Base-by-base conservation (phyloP, 1,284 basidiomycete species). In the Cutaneotrichosporon spelunceum region DNA sequence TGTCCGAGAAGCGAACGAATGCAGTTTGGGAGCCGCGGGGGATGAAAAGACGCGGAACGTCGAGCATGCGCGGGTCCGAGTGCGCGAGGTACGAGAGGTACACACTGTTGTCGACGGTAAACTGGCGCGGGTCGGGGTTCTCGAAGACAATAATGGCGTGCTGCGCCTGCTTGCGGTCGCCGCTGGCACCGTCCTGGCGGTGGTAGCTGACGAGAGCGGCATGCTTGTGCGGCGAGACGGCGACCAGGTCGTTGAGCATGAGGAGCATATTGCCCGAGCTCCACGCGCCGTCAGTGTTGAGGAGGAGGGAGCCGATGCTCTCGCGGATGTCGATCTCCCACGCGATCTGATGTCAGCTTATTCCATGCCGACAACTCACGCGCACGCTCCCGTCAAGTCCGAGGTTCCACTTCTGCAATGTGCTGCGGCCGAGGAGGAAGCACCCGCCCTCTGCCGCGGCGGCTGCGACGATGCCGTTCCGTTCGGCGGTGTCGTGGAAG, bases 1-100 rank as follows among this genome's bases (percentile, higher is more conserved):
- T 71, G 42, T 77, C 73, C 10, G 76, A 69, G 45, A 81, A 80
- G 19, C 72, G 68, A 39, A 81, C 70, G 59, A 81, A 80, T 6
- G 76, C 78, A 8, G 72, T 72, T 10, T 68, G 55, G 34, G 72
- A 69, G 5, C 68, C 70, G 9, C 59, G 26, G 11, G 73, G 72
- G 34, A 80, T 66, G 26, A 69, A 56, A 0, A 82, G 66, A 16
- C 72, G 62, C 2, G 81, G 79, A 0, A 67, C 63, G 30, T 80
- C 79, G 1, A 80, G 70, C 34, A 72, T 75, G 34, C 79, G 68
- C 5, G 77, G 74, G 59, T 81, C 79, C 23, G 70, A 65, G n/a
- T 74, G 70, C 72, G 75, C 72, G 14, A 68, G 61, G 60, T 74
- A 78, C 4, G 72, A 67, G 1, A 79, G 60, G 21, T 67, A 61